Conservation (phyloP, 306 rosid species). For the Rubus idaeus region DNA sequence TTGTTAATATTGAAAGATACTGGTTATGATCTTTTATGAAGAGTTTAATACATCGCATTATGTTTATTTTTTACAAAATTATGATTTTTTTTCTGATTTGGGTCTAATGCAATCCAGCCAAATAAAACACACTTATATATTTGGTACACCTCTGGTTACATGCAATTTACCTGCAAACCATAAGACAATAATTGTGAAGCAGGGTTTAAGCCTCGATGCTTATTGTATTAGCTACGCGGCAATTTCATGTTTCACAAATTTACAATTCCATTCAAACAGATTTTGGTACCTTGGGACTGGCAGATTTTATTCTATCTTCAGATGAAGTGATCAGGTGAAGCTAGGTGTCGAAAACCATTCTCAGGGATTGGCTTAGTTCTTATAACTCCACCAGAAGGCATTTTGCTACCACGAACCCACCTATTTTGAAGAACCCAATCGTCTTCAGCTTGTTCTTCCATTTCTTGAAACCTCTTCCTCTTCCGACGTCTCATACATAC, state of each 20-base stretch:
- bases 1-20: too few species aligned
- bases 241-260: constrained; percentile 6
- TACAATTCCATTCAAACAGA: background rate
- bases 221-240: background rate
- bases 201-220: background rate
- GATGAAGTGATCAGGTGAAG: constrained; percentile 8
- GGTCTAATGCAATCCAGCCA: background rate
- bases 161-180: background rate
- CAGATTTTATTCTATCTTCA: background rate
- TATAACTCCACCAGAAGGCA: constrained; percentile 74
- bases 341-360: constrained; percentile 22
- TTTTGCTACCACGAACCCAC: constrained; percentile 67
- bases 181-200: background rate
- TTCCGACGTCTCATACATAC: constrained; percentile 39
- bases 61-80: background rate
- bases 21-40: too few species aligned
- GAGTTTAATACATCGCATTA: too few species aligned
- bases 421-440: constrained; percentile 69
- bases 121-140: background rate
- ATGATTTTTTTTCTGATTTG: background rate
- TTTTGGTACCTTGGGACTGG: constrained; percentile 4
- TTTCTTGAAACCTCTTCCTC: constrained; percentile 60
- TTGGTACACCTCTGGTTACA: background rate
- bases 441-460: constrained; percentile 67
- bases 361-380: constrained; percentile 79